These are phyloP conservation scores for Teratosphaeria nubilosa DNA, from an alignment of 2,329 filamentous ascomycete genomes.

Conservation along the genomic window DNA sequence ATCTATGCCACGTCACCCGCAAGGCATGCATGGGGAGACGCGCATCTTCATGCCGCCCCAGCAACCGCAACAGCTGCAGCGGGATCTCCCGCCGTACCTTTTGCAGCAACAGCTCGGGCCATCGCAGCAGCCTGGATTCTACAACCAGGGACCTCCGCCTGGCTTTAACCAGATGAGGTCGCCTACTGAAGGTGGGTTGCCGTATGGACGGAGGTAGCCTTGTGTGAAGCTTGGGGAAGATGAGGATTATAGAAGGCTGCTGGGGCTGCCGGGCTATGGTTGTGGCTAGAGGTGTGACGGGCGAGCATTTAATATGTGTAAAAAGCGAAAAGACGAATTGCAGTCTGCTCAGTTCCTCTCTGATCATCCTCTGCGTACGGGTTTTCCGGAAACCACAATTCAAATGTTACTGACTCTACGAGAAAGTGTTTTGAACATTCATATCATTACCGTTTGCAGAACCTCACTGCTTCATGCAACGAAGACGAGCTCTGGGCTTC, in stretches of 20 bases:
- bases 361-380: neutral
- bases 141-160: conserved; percentile 2
- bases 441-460: no score
- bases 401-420: no score
- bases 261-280: neutral
- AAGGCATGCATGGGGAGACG: conserved; percentile 21
- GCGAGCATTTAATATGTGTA: neutral
- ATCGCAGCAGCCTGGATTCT: conserved; percentile 10
- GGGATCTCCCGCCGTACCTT: neutral
- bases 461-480: no score
- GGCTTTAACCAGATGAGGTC: conserved; percentile 9
- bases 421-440: no score
- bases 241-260: neutral
- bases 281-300: neutral
- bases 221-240: neutral
- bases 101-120: neutral
- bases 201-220: neutral
- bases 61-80: conserved; percentile 6
- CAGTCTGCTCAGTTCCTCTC: neutral
- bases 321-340: neutral
- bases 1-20: conserved; percentile 22
- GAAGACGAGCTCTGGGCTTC: no score
- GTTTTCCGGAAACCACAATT: neutral
- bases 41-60: conserved; percentile 21
- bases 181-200: conserved; percentile 2